Evolutionary conservation across 2,329 filamentous ascomycete genomes (phyloP).

Genomic region (Pestalotiopsis sp.): DNA sequence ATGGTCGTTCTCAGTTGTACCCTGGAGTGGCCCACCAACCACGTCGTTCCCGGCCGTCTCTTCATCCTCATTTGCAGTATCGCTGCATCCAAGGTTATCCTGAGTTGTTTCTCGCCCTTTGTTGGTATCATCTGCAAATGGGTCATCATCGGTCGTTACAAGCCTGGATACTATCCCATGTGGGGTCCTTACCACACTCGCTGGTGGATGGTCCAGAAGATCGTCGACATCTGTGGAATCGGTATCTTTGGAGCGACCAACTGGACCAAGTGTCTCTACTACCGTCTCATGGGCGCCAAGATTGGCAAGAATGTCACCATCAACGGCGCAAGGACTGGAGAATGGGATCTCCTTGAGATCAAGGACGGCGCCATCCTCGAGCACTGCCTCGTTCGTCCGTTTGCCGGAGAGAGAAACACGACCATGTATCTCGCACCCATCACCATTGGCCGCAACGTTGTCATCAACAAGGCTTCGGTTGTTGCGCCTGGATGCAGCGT

Average conservation of each 20-base stretch:
- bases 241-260: constrained; percentile 45
- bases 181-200: constrained; percentile 58
- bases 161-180: constrained; percentile 57
- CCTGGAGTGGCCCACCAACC: constrained; percentile 38
- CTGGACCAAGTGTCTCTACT: constrained; percentile 43
- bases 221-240: constrained; percentile 46
- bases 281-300: constrained; percentile 51
- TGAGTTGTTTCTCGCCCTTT: constrained; percentile 41
- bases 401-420: constrained; percentile 56
- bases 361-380: constrained; percentile 48
- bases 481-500: constrained; percentile 50
- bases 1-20: constrained; percentile 45
- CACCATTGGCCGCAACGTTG: constrained; percentile 45
- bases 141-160: constrained; percentile 53
- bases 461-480: constrained; percentile 48
- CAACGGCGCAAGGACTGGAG: constrained; percentile 44
- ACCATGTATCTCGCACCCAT: constrained; percentile 57
- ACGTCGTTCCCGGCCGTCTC: constrained; percentile 43
- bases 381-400: constrained; percentile 49
- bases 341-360: constrained; percentile 58
- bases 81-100: constrained; percentile 38
- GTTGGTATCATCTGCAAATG: constrained; percentile 54
- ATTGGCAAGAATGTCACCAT: constrained; percentile 54
- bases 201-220: constrained; percentile 60
- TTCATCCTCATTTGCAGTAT: constrained; percentile 48